These are phyloP conservation scores for Cardamine chenopodiifolia DNA, from an alignment of 345 rosid species.

Conservation along the genomic window DNA sequence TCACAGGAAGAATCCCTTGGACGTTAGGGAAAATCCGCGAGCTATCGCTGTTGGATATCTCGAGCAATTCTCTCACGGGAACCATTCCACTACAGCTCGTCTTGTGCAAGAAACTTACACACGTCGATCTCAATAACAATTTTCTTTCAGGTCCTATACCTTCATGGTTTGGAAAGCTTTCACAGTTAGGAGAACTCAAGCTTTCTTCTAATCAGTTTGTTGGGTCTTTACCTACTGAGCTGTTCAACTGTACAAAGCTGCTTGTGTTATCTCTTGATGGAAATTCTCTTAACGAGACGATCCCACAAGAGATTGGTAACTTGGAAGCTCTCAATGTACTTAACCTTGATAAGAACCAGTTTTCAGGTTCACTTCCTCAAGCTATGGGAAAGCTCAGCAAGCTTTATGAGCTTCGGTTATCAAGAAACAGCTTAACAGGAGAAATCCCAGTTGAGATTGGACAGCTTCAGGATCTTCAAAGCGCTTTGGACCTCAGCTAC, in stretches of 20 bases:
- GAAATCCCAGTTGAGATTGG: constrained; percentile 77
- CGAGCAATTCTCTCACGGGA: constrained; percentile 75
- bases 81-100: constrained; percentile 64
- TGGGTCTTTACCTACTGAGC: constrained; percentile 65
- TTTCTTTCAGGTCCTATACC: constrained; percentile 73
- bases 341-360: constrained; percentile 57
- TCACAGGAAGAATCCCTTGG: constrained; percentile 78
- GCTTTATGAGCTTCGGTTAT: constrained; percentile 69
- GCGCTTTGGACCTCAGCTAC: constrained; percentile 72
- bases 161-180: constrained; percentile 72
- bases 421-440: constrained; percentile 69
- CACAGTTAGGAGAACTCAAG: constrained; percentile 74
- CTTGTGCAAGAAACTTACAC: constrained; percentile 74
- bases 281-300: constrained; percentile 64
- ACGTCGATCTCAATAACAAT: constrained; percentile 81
- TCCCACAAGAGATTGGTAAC: constrained; percentile 62
- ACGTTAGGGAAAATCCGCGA: constrained; percentile 71
- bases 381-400: constrained; percentile 70
- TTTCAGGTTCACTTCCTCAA: constrained; percentile 72
- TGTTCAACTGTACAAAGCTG: constrained; percentile 72
- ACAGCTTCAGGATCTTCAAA: constrained; percentile 75
- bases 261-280: constrained; percentile 70
- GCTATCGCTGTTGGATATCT: constrained; percentile 69
- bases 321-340: constrained; percentile 67
- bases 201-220: constrained; percentile 68